phyloP scores from a whole-genome alignment of 1,284 basidiomycete genomes.

The Austroboletus novae-zelandiae region DNA sequence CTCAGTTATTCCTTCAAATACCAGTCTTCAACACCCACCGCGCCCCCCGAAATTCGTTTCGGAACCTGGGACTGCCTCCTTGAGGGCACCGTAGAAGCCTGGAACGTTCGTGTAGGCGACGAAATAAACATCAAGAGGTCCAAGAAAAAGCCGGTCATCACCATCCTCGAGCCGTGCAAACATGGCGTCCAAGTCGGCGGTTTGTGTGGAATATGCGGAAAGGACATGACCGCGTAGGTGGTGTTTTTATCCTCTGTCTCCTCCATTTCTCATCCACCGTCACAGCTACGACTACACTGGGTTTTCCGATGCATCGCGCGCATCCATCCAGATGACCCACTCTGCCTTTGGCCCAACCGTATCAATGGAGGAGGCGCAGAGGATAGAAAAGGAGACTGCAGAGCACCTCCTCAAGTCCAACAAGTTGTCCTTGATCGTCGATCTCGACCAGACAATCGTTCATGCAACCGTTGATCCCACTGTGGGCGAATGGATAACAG shows the following conservation, averaged over 20 bases:
- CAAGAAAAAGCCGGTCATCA: slow-evolving; percentile 56
- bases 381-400: slow-evolving; percentile 83
- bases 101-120: slow-evolving; percentile 63
- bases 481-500: slow-evolving; percentile 94
- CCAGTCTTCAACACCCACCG: slow-evolving; percentile 39
- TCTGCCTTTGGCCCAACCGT: slow-evolving; percentile 77
- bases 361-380: slow-evolving; percentile 82
- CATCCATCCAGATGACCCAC: slow-evolving; percentile 85
- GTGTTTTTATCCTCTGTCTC: slow-evolving; percentile 6
- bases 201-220: slow-evolving; percentile 91
- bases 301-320: slow-evolving; percentile 75
- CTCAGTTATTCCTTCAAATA: slow-evolving; percentile 78
- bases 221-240: slow-evolving; percentile 86
- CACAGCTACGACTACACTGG: slow-evolving; percentile 82
- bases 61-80: slow-evolving; percentile 87
- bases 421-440: slow-evolving; percentile 93
- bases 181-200: slow-evolving; percentile 93
- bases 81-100: slow-evolving; percentile 67
- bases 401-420: slow-evolving; percentile 71
- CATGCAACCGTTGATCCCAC: slow-evolving; percentile 99
- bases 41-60: slow-evolving; percentile 65
- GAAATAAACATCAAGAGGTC: slow-evolving; percentile 56
- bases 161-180: slow-evolving; percentile 83
- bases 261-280: slow-evolving; percentile 11
- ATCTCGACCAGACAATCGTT: slow-evolving; percentile 98